phyloP scores from a whole-genome alignment of 371 early-diverging fungal species.

The Funneliformis caledonium region DNA sequence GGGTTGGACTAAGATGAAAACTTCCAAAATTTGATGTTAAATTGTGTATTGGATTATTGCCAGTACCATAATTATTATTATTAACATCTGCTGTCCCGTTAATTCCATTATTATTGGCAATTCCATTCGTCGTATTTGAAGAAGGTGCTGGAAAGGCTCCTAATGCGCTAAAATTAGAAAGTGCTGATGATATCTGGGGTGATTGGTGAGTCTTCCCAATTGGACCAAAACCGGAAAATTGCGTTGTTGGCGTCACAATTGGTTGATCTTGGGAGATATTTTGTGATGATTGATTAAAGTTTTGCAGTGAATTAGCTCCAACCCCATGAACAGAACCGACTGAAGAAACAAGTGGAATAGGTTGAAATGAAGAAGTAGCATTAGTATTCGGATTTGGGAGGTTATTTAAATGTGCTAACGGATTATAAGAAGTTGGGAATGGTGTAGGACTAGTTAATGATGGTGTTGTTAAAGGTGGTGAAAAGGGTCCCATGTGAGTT shows the following conservation, averaged over 20 bases:
- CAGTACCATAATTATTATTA: constrained; percentile 1
- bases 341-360: constrained; percentile 8
- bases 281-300: constrained; percentile 10
- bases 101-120: constrained; percentile 6
- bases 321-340: background rate
- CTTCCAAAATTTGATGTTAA: constrained; percentile 22
- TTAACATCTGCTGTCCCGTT: background rate
- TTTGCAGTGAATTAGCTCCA: background rate
- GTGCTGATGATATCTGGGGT: constrained; percentile 10
- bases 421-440: constrained; percentile 23
- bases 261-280: constrained; percentile 25
- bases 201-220: constrained; percentile 34
- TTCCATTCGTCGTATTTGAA: constrained; percentile 25
- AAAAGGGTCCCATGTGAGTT: constrained; percentile 38
- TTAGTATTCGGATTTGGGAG: constrained; percentile 14
- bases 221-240: constrained; percentile 36
- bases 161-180: constrained; percentile 14
- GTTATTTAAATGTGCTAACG: constrained; percentile 7
- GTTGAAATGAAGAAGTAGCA: constrained; percentile 26
- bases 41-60: constrained; percentile 13
- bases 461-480: constrained; percentile 32
- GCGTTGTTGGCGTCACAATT: background rate
- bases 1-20: constrained; percentile 34
- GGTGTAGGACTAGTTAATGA: constrained; percentile 36
- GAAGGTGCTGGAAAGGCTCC: background rate